Evolutionary conservation across 2,329 filamentous ascomycete species (phyloP), one percentile per base, ranked within the genome.

Genomic region (Lojkania enalia): DNA sequence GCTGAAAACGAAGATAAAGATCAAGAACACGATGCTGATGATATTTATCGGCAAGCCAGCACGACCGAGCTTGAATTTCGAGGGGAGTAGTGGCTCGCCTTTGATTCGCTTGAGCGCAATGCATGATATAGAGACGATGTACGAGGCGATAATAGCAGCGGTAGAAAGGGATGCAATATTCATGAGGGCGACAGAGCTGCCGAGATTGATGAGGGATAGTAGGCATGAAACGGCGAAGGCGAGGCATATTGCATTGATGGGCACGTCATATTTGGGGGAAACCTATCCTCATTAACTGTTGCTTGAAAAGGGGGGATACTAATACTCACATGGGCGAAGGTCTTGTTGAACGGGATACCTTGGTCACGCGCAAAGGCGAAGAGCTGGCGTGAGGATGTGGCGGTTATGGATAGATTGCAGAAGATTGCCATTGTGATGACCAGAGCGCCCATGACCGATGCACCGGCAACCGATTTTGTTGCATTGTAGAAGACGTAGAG

Each of bases 41-140:
- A 71, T 53, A 40, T 77, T 77, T 50, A 77, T 60, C 1, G 64
- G 52, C 42, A 75, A 49, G 0, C 75, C 74, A 30, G 55, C 69
- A 13, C 55, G 58, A n/a, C 77, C 76, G 4, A 79, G 63, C 5
- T 68, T 71, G 69, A 74, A 79, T 19, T 71, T 71, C 1, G 71
- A 68, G 1, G 66, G 66, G 4, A 76, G 70, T 2, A 78, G 65
- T 3, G 66, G 57, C 37, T 77, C 65, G 2, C 67, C 61, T 11
- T 68, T 69, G 27, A 76, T 54, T 2, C 74, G 69, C 43, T 74
- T 74, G 6, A 74, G 52, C 2, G 72, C 49, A 3, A 78, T 57
- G 48, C 75, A 77, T 5, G 61, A 64, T 33, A 78, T 77, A 0
- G 74, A 74, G 7, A 78, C 51, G 30, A 59, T 35, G 30, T 63